A percentile compares a stretch with the other conserved stretches of the same genome.
Evolutionary conservation across 2,329 filamentous ascomycete genomes (phyloP).

Genomic region (Elsinoe arachidis): DNA sequence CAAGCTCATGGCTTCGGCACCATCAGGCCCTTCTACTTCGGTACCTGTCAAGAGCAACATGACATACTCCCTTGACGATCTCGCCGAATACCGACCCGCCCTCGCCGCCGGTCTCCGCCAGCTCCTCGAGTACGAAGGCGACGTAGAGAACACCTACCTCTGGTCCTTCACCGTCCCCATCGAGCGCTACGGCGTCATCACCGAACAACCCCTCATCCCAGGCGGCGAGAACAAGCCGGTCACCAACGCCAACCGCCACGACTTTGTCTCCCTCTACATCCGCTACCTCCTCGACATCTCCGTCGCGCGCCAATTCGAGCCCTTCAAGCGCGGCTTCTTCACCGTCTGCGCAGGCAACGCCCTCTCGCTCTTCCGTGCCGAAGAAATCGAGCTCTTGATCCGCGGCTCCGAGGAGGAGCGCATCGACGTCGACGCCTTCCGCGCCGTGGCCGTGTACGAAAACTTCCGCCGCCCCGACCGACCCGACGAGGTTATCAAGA

Average conservation of each 20-base stretch:
- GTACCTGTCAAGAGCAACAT: constrained; percentile 37
- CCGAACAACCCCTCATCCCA: constrained; percentile 61
- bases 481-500: constrained; percentile 53
- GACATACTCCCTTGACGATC: constrained; percentile 69
- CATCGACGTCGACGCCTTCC: constrained; percentile 67
- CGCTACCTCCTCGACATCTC: constrained; percentile 69
- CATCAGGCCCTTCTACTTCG: constrained; percentile 39
- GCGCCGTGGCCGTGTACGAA: constrained; percentile 71
- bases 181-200: constrained; percentile 64
- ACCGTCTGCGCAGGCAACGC: constrained; percentile 86
- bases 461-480: constrained; percentile 54
- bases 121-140: constrained; percentile 72
- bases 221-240: constrained; percentile 67
- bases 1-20: constrained; percentile 71
- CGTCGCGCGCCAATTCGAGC: constrained; percentile 76
- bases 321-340: constrained; percentile 89
- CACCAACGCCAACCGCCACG: constrained; percentile 72
- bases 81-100: constrained; percentile 70
- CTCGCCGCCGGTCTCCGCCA: constrained; percentile 68
- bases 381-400: constrained; percentile 84
- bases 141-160: constrained; percentile 72
- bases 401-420: constrained; percentile 69
- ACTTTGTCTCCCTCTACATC: constrained; percentile 81
- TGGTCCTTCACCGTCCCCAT: constrained; percentile 71
- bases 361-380: constrained; percentile 74